Evolutionary conservation across 1,139 yeast genomes (phyloP), one percentile per base, ranked within the genome.

Genomic region (Chernovozyma aurita): DNA sequence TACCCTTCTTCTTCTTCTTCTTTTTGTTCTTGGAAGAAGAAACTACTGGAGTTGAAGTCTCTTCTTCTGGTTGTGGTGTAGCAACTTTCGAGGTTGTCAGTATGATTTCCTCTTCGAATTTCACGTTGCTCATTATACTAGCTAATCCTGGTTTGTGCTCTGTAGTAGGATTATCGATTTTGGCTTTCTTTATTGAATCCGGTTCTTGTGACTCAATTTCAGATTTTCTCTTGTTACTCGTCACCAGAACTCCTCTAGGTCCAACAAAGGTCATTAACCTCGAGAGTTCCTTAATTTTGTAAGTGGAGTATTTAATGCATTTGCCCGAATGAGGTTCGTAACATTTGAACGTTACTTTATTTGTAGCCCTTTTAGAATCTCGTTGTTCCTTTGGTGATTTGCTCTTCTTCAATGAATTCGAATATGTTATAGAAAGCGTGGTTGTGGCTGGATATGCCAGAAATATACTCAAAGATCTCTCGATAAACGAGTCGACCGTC

Each of bases 201-300:
- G n/a, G n/a, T n/a, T n/a, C n/a, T n/a, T n/a, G n/a, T n/a, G n/a
- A n/a, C n/a, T n/a, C n/a, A 16, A 32, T 41, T 4, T 30, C 37
- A 7, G 35, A 35, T 28, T 45, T 46, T 30, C 42, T 40, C 33
- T 31, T 30, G 12, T 24, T 18, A 22, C 18, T 24, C 9, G 62
- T 47, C 27, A 65, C 51, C 43, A 61, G 70, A 13, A 85, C 84
- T 3, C 94, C 92, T 42, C 76, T 71, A 3, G 97, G 96, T 0
- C 97, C 97, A 35, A 88, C 55, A n/a, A 90, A 87, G 28, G 86
- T 78, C 55, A 87, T 63, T 24, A 90, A 57, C 49, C 92, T 74
- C 14, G 92, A 81, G 30, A 90, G 73, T 55, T 88, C 96, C 57
- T 88, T 88, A 33, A 73, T 61, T 49, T 82, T 82, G 43, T 65